These are phyloP conservation scores for Dactylonectria macrodidyma DNA, from an alignment of 2,329 filamentous ascomycete species.

Conservation along the genomic window DNA sequence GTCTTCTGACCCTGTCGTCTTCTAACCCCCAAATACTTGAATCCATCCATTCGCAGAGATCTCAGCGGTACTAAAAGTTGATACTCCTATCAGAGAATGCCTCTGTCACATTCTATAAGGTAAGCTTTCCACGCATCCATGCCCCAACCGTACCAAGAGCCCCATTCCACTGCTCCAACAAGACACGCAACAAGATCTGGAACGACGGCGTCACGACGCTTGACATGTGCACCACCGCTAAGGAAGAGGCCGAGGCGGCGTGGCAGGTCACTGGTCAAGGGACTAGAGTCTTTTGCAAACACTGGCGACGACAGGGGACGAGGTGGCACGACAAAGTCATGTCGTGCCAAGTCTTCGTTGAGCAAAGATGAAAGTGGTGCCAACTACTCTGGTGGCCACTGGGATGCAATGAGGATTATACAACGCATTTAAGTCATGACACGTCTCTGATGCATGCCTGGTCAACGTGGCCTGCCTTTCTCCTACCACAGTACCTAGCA, in stretches of 20 bases:
- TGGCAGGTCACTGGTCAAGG: background rate
- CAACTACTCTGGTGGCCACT: slow-evolving; percentile 14
- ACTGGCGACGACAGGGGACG: too few species aligned
- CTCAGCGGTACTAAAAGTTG: slow-evolving; percentile 5
- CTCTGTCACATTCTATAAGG: background rate
- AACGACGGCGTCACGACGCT: slow-evolving; percentile 10
- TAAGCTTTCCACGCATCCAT: background rate
- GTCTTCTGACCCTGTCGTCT: background rate
- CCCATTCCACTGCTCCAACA: slow-evolving; percentile 7
- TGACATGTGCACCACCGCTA: slow-evolving; percentile 3
- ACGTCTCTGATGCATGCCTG: slow-evolving; percentile 4
- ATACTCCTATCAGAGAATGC: background rate
- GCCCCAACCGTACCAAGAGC: background rate
- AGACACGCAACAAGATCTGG: slow-evolving; percentile 10
- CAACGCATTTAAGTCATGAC: slow-evolving; percentile 5
- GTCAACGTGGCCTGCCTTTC: slow-evolving; percentile 17
- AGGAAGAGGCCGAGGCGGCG: slow-evolving; percentile 1
- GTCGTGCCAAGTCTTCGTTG: too few species aligned
- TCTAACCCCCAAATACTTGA: background rate
- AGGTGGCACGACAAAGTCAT: too few species aligned
- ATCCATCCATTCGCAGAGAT: background rate
- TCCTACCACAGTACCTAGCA: slow-evolving; percentile 3
- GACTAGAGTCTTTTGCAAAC: too few species aligned
- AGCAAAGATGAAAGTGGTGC: background rate
- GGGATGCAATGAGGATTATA: slow-evolving; percentile 15